A percentile compares a stretch with the other conserved stretches of the same genome.
These are phyloP conservation scores for Fusarium sp. DNA, from an alignment of 2,329 filamentous ascomycete genomes.

Conservation along the genomic window DNA sequence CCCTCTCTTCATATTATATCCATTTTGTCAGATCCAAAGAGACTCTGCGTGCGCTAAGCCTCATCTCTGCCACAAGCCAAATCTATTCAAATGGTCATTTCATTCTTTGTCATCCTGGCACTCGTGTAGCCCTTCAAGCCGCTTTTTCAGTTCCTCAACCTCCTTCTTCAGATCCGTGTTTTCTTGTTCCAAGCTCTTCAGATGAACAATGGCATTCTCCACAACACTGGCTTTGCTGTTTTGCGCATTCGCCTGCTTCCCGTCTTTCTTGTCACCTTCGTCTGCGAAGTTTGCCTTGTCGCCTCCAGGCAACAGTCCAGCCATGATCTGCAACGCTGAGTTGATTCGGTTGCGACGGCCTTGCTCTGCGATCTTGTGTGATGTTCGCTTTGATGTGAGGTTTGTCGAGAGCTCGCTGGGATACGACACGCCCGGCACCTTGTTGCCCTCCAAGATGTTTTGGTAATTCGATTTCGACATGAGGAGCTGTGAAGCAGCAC, in stretches of 20 bases:
- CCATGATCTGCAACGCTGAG: slow-evolving; percentile 89
- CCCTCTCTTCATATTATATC: slow-evolving; percentile 21
- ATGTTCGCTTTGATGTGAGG: slow-evolving; percentile 93
- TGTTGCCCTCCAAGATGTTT: slow-evolving; percentile 93
- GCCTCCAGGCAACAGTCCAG: slow-evolving; percentile 77
- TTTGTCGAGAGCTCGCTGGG: slow-evolving; percentile 92
- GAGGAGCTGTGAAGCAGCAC: slow-evolving; percentile 76
- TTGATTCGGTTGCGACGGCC: slow-evolving; percentile 96
- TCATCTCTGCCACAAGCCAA: slow-evolving; percentile 1
- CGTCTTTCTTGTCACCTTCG: slow-evolving; percentile 59
- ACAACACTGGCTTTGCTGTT: slow-evolving; percentile 97
- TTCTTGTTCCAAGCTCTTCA: slow-evolving; percentile 83
- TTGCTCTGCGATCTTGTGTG: slow-evolving; percentile 97
- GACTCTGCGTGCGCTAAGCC: slow-evolving; percentile 1
- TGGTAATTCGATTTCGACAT: slow-evolving; percentile 98
- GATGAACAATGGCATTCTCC: slow-evolving; percentile 96
- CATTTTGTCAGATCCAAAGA: slow-evolving; percentile 18
- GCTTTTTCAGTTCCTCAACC: slow-evolving; percentile 52
- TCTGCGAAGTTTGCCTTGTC: slow-evolving; percentile 53
- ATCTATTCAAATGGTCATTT: slow-evolving; percentile 10
- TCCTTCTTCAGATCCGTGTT: slow-evolving; percentile 73
- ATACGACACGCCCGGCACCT: slow-evolving; percentile 88
- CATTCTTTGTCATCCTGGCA: slow-evolving; percentile 14
- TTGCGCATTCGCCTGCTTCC: slow-evolving; percentile 62
- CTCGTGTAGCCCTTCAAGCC: slow-evolving; percentile 44